Base-by-base conservation (phyloP, 192 early-diverging fungal genomes). In the Coemansia erecta region DNA sequence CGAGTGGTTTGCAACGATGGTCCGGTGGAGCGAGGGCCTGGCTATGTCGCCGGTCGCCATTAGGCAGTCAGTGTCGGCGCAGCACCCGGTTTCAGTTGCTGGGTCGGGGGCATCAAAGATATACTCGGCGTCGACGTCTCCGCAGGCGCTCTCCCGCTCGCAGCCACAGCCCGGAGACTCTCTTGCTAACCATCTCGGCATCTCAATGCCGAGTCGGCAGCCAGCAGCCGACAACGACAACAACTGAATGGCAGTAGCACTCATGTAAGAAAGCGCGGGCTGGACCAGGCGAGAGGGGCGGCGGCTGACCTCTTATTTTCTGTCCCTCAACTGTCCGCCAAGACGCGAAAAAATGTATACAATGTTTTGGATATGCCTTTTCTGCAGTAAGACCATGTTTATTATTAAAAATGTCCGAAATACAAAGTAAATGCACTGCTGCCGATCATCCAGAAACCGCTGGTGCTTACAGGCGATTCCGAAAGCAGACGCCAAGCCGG, bases 1-100 rank as follows among this genome's bases (percentile, higher is more conserved):
- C 43, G 68, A 61, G 33, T 77, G 74, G 74, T 77, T 77, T 39
- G 43, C 60, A 24, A 54, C 68, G 11, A 21, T 77, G 60, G 58
- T 65, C 10, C 37, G 33, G 60, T 77, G 74, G 74, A 71, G 56
- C 8, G 56, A 47, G 9, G 53, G 53, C 19, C 37, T 42, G 17
- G 37, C 21, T 22, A 17, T 46, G 37, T 42, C 51, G 19, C 60
- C 60, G 33, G 50, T 53, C 17, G 48, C 53, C 19, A 58, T 58
- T 10, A 45, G 60, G 6, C 70, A 66, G 35, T 66, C 64, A 24
- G 22, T 63, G 54, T 65, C 70, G 12, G 51, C 44, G 2, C 72
- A 66, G 53, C n/a, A 53, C 1, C n/a, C 50, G 17, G 11, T 22
- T 23, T 42, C 23, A 3, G 57, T 48, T 10, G 8, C 22, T 7